Base-by-base conservation (phyloP, 2,329 filamentous ascomycete species). In the Penicillium palitans region DNA sequence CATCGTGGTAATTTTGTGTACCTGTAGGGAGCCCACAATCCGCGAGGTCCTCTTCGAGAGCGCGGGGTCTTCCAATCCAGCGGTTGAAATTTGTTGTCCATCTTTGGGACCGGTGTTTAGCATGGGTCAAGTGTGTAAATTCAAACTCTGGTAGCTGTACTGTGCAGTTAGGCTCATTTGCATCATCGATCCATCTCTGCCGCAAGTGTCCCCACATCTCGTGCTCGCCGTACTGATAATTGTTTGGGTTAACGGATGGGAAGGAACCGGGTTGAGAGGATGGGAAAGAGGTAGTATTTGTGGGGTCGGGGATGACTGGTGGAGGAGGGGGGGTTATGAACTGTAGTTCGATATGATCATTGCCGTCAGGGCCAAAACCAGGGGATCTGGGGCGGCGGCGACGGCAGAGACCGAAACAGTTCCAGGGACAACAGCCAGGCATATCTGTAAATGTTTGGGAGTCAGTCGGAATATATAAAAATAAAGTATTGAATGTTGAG, bases 141-240 rank as follows among this genome's bases (percentile, higher is more conserved):
- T 51, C 35, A n/a, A 51, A 37, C 0, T 19, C 1, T 19, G 7
- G 24, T 27, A n/a, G 9, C 24, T 25, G 10, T 5, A 51, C 33
- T 51, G 21, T 27, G 9, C 48, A 51, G 12, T 40, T 40, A 13
- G 48, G 48, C 21, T 37, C 48, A 1, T 25, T 40, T 51, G 24
- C 17, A 40, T 51, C 17, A 17, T 51, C 48, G 25, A 51, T 37
- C 48, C 48, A 51, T 40, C 48, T 40, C 40, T 51, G 48, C 40
- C 48, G 33, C 24, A 37, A 51, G 21, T n/a, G 17, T 27, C 48
- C 48, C 33, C n/a, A 29, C 35, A 40, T 51, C 13, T 51, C 17
- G 12, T n/a, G 48, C 13, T 25, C 3, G 4, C 48, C 48, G 10
- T 51, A 51, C 12, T 12, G 31, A 51, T 51, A 51, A 29, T n/a